Evolutionary conservation across 2,329 filamentous ascomycete genomes (phyloP).

Genomic region (Coleophoma cylindrospora): DNA sequence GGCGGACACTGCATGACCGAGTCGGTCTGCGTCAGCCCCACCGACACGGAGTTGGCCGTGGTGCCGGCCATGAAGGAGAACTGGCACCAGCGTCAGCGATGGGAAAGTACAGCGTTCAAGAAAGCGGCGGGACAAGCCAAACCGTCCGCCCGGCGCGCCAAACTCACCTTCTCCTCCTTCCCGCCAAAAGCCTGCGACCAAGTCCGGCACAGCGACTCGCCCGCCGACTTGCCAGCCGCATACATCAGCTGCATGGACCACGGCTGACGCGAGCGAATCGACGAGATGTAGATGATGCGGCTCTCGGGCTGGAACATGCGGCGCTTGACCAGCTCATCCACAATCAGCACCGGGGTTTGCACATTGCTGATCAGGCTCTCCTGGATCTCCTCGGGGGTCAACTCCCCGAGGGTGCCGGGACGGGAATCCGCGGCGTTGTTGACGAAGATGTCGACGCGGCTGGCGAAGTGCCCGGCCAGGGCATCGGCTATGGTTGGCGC

Average conservation of each 20-base stretch:
- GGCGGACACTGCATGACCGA: constrained; percentile 27
- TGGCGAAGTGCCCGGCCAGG: constrained; percentile 15
- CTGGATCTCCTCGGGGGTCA: constrained; percentile 23
- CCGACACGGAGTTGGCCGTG: constrained; percentile 29
- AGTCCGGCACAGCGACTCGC: constrained; percentile 30
- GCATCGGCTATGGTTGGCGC: constrained; percentile 22
- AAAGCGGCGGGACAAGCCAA: neutral
- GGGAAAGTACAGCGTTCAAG: too few relatives aligned
- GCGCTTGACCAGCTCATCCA: constrained; percentile 28
- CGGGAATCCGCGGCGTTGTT: constrained; percentile 27
- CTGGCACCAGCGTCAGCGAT: constrained; percentile 5
- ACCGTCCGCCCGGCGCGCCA: neutral
- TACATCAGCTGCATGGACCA: constrained; percentile 31
- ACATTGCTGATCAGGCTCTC: constrained; percentile 29
- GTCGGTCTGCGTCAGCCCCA: constrained; percentile 29
- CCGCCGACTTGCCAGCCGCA: constrained; percentile 27
- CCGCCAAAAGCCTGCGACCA: constrained; percentile 31
- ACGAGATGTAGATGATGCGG: constrained; percentile 31
- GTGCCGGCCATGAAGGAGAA: constrained; percentile 30
- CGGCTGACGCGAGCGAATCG: constrained; percentile 26
- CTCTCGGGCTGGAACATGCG: constrained; percentile 27
- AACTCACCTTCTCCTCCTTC: constrained; percentile 23
- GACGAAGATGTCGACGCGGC: constrained; percentile 28
- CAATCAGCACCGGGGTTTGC: constrained; percentile 29
- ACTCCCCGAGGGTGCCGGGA: constrained; percentile 23